A percentile compares a stretch with the other conserved stretches of the same genome.
phyloP scores from a whole-genome alignment of 768 basidiomycete species.

The Tylopilus subfusipes region DNA sequence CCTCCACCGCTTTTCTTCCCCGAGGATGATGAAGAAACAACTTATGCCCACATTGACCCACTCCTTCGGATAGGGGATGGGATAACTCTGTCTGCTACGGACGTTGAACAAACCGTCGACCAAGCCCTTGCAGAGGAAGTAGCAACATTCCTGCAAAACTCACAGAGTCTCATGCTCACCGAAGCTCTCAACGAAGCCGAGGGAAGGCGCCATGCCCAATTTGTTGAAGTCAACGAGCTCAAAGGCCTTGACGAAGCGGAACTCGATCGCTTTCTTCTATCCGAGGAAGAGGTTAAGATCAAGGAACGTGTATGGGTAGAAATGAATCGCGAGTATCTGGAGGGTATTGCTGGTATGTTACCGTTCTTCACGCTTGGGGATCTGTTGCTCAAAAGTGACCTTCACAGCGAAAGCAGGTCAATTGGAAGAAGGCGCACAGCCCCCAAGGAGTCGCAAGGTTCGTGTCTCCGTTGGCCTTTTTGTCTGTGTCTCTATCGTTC shows the following conservation, averaged over 20 bases:
- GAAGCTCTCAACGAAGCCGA: slow-evolving; percentile 68
- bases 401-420: slow-evolving; percentile 66
- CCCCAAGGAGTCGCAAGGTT: slow-evolving; percentile 74
- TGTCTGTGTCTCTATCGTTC: slow-evolving; percentile 5
- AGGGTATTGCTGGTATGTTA: slow-evolving; percentile 67
- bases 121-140: slow-evolving; percentile 69
- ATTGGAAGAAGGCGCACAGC: slow-evolving; percentile 36
- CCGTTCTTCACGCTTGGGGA: background rate
- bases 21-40: slow-evolving; percentile 39
- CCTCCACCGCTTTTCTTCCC: slow-evolving; percentile 42
- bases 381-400: slow-evolving; percentile 45
- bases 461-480: slow-evolving; percentile 40
- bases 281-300: slow-evolving; percentile 75
- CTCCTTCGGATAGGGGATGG: slow-evolving; percentile 37
- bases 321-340: slow-evolving; percentile 86
- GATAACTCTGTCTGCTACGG: slow-evolving; percentile 25
- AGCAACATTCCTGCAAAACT: slow-evolving; percentile 56
- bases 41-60: slow-evolving; percentile 54
- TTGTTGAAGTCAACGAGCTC: slow-evolving; percentile 54
- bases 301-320: slow-evolving; percentile 95
- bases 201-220: slow-evolving; percentile 52
- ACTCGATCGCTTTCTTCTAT: slow-evolving; percentile 73
- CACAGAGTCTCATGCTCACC: slow-evolving; percentile 55
- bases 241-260: slow-evolving; percentile 88
- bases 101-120: slow-evolving; percentile 59